phyloP scores from a whole-genome alignment of 2,329 filamentous ascomycete species.

The Aspergillus terreus region DNA sequence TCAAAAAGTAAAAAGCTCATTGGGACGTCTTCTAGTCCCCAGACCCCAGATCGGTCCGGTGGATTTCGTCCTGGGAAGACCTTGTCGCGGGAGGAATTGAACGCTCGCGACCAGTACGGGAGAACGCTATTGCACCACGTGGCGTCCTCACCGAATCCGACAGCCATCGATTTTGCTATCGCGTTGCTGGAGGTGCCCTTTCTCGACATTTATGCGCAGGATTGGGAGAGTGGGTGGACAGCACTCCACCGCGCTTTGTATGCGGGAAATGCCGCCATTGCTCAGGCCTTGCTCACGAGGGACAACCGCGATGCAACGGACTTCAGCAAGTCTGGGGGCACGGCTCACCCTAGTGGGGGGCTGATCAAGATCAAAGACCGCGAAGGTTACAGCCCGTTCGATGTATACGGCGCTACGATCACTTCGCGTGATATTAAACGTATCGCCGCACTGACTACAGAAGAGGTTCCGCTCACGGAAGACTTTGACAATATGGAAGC shows the following conservation, averaged over 20 bases:
- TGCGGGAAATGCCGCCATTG: slow-evolving; percentile 81
- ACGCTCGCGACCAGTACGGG: slow-evolving; percentile 76
- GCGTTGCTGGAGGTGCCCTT: slow-evolving; percentile 77
- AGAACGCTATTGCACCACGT: slow-evolving; percentile 81
- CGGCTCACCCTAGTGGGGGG: slow-evolving; percentile 62
- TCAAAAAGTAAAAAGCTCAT: slow-evolving; percentile 48
- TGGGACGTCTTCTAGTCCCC: slow-evolving; percentile 44
- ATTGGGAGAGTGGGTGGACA: slow-evolving; percentile 93
- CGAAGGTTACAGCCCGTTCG: slow-evolving; percentile 91
- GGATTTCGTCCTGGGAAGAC: slow-evolving; percentile 22
- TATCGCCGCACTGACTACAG: slow-evolving; percentile 22
- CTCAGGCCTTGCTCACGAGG: slow-evolving; percentile 73
- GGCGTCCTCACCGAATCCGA: slow-evolving; percentile 68
- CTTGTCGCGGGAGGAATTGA: slow-evolving; percentile 67
- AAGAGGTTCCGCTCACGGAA: slow-evolving; percentile 31
- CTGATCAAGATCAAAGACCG: slow-evolving; percentile 94
- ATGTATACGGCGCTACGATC: slow-evolving; percentile 86
- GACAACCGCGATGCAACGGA: slow-evolving; percentile 66
- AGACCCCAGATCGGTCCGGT: slow-evolving; percentile 40
- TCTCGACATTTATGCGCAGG: slow-evolving; percentile 81
- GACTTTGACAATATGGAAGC: slow-evolving; percentile 43
- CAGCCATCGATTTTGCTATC: slow-evolving; percentile 69
- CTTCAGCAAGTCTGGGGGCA: slow-evolving; percentile 54
- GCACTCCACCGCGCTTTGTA: slow-evolving; percentile 88
- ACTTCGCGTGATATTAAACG: slow-evolving; percentile 65